Evolutionary conservation across 2,329 filamentous ascomycete species (phyloP).

Genomic region (Biscogniauxia sp.): DNA sequence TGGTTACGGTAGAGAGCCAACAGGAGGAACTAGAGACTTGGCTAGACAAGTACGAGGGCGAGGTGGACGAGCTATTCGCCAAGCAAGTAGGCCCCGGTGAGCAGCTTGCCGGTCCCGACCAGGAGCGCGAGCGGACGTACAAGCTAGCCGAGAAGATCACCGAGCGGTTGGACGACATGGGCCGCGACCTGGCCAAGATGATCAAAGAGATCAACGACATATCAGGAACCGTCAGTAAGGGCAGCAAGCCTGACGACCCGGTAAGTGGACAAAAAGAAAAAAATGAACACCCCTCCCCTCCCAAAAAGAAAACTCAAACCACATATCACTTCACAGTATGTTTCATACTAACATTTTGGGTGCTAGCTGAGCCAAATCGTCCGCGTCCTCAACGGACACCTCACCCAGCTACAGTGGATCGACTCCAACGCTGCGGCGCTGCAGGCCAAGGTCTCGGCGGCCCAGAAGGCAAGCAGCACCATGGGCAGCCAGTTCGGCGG

Average conservation of each 20-base stretch:
- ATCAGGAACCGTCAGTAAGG: conserved; percentile 85
- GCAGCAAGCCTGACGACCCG: conserved; percentile 81
- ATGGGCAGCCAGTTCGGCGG: conserved; percentile 57
- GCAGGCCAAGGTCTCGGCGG: conserved; percentile 76
- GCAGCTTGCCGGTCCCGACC: conserved; percentile 81
- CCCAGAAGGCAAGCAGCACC: conserved; percentile 74
- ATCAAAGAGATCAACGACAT: conserved; percentile 97
- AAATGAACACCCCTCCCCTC: conserved; percentile 24
- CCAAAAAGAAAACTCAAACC: too few relatives aligned
- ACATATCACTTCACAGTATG: conserved; percentile 1
- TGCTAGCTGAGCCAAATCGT: conserved; percentile 87
- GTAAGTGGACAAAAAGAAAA: conserved; percentile 51
- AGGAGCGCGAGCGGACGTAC: conserved; percentile 94
- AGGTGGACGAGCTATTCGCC: conserved; percentile 85
- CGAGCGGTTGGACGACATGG: conserved; percentile 89
- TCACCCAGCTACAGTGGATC: conserved; percentile 90
- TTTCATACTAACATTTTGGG: conserved; percentile 13
- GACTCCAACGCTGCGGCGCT: conserved; percentile 79
- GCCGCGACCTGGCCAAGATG: conserved; percentile 89
- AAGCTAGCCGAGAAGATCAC: conserved; percentile 92
- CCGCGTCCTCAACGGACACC: conserved; percentile 87
- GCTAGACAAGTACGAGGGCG: conserved; percentile 86
- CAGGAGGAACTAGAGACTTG: conserved; percentile 87
- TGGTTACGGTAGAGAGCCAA: conserved; percentile 84
- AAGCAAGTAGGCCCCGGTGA: conserved; percentile 75